phyloP scores from a whole-genome alignment of 176 grass and related monocot species.

The Panicum miliaceum region DNA sequence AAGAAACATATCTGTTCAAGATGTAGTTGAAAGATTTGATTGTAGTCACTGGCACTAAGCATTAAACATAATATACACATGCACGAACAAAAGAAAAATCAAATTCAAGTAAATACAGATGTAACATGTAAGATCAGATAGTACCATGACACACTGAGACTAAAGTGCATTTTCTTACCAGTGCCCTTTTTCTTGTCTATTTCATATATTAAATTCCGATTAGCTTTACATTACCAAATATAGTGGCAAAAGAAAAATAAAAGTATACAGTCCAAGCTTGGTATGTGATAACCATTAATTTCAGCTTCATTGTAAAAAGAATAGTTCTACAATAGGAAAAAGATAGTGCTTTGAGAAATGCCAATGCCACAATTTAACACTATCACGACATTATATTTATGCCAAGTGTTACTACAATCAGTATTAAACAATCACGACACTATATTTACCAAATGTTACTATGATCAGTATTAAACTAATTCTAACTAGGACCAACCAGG shows the following conservation, averaged over 20 bases:
- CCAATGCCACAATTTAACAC: constrained; percentile 25
- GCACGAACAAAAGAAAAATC: not conserved
- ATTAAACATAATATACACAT: not conserved
- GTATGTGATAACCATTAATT: not conserved
- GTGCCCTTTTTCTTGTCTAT: not conserved
- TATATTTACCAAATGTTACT: constrained; percentile 17
- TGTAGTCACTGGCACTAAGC: not conserved
- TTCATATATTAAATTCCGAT: not conserved
- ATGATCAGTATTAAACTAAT: not conserved
- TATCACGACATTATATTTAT: not conserved
- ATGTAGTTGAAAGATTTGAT: not conserved
- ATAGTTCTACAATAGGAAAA: not conserved
- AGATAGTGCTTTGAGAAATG: not conserved
- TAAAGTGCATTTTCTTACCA: not conserved
- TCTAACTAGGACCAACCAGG: not conserved
- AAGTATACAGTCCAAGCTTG: not conserved
- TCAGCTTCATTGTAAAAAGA: constrained; percentile 7
- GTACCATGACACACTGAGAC: not conserved
- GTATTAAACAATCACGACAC: not conserved
- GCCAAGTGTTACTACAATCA: not conserved
- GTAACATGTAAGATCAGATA: not conserved
- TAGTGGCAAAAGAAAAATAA: constrained; percentile 17
- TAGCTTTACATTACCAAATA: constrained; percentile 11
- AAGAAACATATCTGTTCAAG: not conserved
- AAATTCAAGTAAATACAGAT: not conserved